phyloP scores from a whole-genome alignment of 768 basidiomycete species.

The Russula compacta region DNA sequence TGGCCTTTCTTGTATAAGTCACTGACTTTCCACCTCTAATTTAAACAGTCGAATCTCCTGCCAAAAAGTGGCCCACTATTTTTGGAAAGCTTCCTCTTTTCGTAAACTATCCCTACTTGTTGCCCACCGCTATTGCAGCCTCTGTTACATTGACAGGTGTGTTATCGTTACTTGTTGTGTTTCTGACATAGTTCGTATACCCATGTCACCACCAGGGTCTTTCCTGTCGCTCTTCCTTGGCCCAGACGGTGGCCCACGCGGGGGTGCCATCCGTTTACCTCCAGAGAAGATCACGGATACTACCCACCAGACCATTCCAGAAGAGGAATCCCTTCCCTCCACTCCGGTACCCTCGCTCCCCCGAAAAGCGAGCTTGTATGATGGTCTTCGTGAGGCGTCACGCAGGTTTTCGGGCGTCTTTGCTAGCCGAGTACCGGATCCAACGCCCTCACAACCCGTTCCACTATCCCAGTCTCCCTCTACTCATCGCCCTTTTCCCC shows the following conservation, averaged over 20 bases:
- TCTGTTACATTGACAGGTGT: slow-evolving; percentile 63
- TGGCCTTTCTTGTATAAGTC: not conserved
- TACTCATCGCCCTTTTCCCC: slow-evolving; percentile 40
- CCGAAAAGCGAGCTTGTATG: slow-evolving; percentile 8
- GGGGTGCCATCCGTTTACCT: slow-evolving; percentile 75
- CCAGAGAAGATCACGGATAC: slow-evolving; percentile 55
- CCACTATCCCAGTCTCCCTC: slow-evolving; percentile 29
- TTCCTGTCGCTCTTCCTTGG: slow-evolving; percentile 83
- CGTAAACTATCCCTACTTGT: slow-evolving; percentile 76
- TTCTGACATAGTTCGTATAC: not conserved
- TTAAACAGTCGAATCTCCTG: slow-evolving; percentile 66
- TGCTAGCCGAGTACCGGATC: slow-evolving; percentile 40
- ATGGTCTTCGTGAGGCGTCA: slow-evolving; percentile 31
- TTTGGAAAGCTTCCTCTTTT: slow-evolving; percentile 65
- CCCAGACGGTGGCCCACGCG: slow-evolving; percentile 82
- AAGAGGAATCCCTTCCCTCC: slow-evolving; percentile 45
- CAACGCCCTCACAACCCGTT: slow-evolving; percentile 27
- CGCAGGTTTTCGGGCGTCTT: slow-evolving; percentile 52
- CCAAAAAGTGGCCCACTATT: slow-evolving; percentile 72
- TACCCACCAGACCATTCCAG: slow-evolving; percentile 43
- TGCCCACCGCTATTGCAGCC: slow-evolving; percentile 77
- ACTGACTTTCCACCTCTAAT: slow-evolving; percentile 16
- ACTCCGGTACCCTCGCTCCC: slow-evolving; percentile 32
- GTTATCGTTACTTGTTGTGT: slow-evolving; percentile 20
- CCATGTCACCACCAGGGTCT: slow-evolving; percentile 45